Evolutionary conservation across 345 rosid species (phyloP), one percentile per base, ranked within the genome.

Genomic region (Heritiera fomes): DNA sequence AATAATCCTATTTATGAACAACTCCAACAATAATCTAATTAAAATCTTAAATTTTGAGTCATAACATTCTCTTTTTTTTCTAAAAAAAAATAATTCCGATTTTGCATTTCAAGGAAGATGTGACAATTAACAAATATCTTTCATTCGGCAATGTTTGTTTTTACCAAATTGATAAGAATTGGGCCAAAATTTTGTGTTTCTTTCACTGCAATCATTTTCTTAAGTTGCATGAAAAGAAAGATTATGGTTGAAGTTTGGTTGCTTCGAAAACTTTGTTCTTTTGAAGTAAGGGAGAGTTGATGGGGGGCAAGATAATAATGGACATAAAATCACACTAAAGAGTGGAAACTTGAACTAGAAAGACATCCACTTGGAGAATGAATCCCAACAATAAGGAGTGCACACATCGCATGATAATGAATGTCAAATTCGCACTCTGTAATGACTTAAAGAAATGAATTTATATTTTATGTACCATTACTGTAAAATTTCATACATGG

Each of bases 351-450:
- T 14, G 9, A 72, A 34, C 63, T 10, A 10, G 15, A 52, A 53
- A 72, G 20, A 20, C 75, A 53, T 72, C 45, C 75, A 34, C 62
- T 72, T 72, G 75, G 47, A 38, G 75, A 72, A 32, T 53, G 14
- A 52, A 30, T 71, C 0, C 38, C 38, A 13, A 7, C 17, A 47
- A 49, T 71, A 30, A 23, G 28, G 23, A 50, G 14, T 71, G 18
- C n/a, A 30, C n/a, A 0, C 20, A n/a, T 7, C 20, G 30, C 28
- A 58, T 8, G 8, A 0, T 23, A 59, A 59, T 23, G 63, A 8
- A 10, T 13, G 9, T 59, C 63, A n/a, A 59, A 59, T 23, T 58
- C 9, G 14, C 63, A 59, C 18, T 1, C 23, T 59, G 63, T 9
- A 23, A 23, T 23, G 5, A 23, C 34, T 8, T n/a, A 40, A 2